phyloP scores from a whole-genome alignment of 148 eudicot species.

The Rhododendron griersonianum region DNA sequence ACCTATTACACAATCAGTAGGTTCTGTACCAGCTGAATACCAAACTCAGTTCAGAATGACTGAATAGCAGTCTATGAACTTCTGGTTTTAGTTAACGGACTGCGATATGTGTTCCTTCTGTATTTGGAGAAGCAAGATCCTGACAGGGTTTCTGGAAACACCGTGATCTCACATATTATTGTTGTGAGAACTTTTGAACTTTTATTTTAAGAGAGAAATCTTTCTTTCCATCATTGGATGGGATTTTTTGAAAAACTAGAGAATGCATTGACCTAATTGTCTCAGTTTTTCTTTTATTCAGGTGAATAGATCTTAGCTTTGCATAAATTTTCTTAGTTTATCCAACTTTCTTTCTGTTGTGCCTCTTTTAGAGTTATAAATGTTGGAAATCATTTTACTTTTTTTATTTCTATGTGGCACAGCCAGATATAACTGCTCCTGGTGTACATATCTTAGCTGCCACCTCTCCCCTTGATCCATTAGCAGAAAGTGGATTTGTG shows the following conservation, averaged over 20 bases:
- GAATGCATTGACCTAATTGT: neutral
- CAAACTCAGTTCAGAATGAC: neutral
- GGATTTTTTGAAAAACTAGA: neutral
- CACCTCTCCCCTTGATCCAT: neutral
- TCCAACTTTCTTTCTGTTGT: neutral
- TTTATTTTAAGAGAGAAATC: neutral
- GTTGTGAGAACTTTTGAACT: neutral
- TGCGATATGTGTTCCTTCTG: neutral
- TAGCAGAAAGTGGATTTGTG: neutral
- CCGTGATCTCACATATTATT: neutral
- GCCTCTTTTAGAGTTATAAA: neutral
- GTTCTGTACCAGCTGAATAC: neutral
- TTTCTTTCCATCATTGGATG: neutral
- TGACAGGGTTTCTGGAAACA: neutral
- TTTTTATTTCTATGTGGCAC: neutral
- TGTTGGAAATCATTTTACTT: neutral
- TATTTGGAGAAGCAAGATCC: neutral
- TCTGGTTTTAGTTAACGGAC: neutral
- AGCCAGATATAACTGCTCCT: constrained; percentile 31
- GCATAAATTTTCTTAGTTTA: too few relatives aligned
- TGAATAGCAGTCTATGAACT: neutral
- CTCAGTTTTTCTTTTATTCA: neutral
- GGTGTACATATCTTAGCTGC: constrained; percentile 24
- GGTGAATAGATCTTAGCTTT: neutral
- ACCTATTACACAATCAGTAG: neutral